phyloP scores from a whole-genome alignment of 1,284 basidiomycete species.

The Hypsizygus ulmarius region DNA sequence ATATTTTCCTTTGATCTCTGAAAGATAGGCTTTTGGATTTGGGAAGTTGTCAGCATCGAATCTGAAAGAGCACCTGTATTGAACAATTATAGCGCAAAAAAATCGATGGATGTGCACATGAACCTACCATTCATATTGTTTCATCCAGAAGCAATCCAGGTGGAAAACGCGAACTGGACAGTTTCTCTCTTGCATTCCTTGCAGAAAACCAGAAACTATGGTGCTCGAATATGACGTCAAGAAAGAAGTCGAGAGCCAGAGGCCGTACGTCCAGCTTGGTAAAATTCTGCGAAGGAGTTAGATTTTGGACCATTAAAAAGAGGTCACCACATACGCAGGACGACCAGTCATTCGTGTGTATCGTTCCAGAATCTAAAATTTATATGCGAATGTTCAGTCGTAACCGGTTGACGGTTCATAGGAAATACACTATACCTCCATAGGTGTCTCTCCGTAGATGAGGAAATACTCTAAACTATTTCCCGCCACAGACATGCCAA shows the following conservation, averaged over 20 bases:
- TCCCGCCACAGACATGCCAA: conserved; percentile 65
- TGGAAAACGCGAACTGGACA: conserved; percentile 78
- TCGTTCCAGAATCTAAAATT: conserved; percentile 50
- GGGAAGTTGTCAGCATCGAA: conserved; percentile 78
- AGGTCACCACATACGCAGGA: conserved; percentile 45
- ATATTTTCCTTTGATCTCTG: conserved; percentile 66
- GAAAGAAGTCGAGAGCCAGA: conserved; percentile 79
- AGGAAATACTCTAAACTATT: conserved; percentile 66
- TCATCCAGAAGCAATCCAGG: conserved; percentile 81
- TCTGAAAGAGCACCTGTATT: conserved; percentile 65
- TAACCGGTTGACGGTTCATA: not conserved
- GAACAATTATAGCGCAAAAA: not conserved
- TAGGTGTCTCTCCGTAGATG: conserved; percentile 62
- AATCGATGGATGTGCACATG: not conserved
- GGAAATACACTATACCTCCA: conserved; percentile 44
- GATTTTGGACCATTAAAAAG: not conserved
- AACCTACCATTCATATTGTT: conserved; percentile 67
- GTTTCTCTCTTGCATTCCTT: conserved; percentile 67
- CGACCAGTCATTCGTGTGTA: conserved; percentile 66
- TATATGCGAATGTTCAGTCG: not conserved
- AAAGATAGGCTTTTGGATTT: conserved; percentile 63
- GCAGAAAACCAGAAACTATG: conserved; percentile 66
- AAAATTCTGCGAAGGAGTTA: conserved; percentile 42
- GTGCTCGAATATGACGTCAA: conserved; percentile 65
- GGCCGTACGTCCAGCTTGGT: conserved; percentile 71